Evolutionary conservation across 2,329 filamentous ascomycete genomes (phyloP), one percentile per base, ranked within the genome.

Genomic region (Plectosphaerella cucumerina): DNA sequence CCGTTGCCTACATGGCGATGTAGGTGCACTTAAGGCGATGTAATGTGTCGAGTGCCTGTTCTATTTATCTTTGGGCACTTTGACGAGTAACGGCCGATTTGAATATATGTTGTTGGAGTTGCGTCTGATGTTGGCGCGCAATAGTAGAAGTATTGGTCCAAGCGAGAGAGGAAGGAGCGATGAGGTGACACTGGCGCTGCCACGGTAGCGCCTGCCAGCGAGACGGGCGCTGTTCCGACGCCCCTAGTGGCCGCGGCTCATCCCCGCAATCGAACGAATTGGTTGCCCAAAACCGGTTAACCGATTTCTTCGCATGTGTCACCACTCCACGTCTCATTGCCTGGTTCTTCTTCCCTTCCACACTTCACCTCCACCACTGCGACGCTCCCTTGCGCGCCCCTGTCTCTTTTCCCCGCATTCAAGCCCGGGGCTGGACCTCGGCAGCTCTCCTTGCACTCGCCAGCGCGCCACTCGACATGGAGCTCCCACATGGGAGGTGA

Each of bases 1-100:
- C 58, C 21, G 50, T 70, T 44, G 51, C 57, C 22, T 59, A 65
- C 42, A 64, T 63, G 49, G 48, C 68, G 53, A 45, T 62, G n/a
- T 42, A 20, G 26, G 9, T 9, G 26, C 26, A 31, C 2, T 31
- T 31, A 8, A 11, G 39, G 39, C 35, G 31, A 8, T 34, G 31
- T 14, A 34, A 37, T 15, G 17, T n/a, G 35, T 15, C 35, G 35
- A 14, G 15, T 37, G 35, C 35, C 17, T 37, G n/a, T 18, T 20
- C 9, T 20, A 20, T 18, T 18, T 42, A 18, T 18, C 17, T 21
- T 42, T 42, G n/a, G 26, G 26, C 26, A 31, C 26, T 11, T 31
- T 31, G 26, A 31, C 26, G 26, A 31, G 26, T 31, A 31, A 31
- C 26, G 26, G 26, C 26, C 26, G 26, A 31, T 31, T 31, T 31